Evolutionary conservation across 345 rosid species (phyloP).

Genomic region (Anacardium occidentale): DNA sequence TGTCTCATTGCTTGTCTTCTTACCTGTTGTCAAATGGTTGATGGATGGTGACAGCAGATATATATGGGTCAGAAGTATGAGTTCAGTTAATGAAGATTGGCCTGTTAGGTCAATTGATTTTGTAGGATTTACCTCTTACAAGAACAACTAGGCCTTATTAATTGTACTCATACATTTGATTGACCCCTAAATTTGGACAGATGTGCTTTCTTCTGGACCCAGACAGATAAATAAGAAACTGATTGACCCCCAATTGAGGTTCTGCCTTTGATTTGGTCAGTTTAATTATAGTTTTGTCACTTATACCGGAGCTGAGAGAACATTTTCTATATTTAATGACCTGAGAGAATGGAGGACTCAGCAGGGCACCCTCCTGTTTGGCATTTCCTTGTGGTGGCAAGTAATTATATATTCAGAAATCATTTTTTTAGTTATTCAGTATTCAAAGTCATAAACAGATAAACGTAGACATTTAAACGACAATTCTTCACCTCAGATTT

Average conservation of each 20-base stretch:
- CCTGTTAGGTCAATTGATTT: background rate
- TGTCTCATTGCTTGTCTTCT: slow-evolving; percentile 75
- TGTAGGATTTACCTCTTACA: too few relatives aligned
- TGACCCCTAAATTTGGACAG: too few relatives aligned
- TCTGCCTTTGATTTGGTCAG: background rate
- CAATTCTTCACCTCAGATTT: background rate
- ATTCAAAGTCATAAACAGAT: background rate
- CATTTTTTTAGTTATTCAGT: slow-evolving; percentile 2
- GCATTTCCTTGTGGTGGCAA: background rate
- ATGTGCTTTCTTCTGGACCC: background rate
- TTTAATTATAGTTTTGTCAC: too few relatives aligned
- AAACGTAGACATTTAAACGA: background rate
- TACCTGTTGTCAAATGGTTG: slow-evolving; percentile 61
- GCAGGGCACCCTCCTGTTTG: background rate
- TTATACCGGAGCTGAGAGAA: background rate
- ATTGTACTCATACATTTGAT: too few relatives aligned
- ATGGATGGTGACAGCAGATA: slow-evolving; percentile 68
- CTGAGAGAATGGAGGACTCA: background rate
- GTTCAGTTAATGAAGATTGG: slow-evolving; percentile 8
- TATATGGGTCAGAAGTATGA: slow-evolving; percentile 81
- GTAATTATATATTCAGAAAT: background rate
- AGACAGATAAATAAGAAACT: background rate
- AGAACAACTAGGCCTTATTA: too few relatives aligned
- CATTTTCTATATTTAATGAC: background rate
- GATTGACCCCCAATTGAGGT: background rate